Base-by-base conservation (phyloP, 2,329 filamentous ascomycete genomes). In the Pyrenophora graminea region DNA sequence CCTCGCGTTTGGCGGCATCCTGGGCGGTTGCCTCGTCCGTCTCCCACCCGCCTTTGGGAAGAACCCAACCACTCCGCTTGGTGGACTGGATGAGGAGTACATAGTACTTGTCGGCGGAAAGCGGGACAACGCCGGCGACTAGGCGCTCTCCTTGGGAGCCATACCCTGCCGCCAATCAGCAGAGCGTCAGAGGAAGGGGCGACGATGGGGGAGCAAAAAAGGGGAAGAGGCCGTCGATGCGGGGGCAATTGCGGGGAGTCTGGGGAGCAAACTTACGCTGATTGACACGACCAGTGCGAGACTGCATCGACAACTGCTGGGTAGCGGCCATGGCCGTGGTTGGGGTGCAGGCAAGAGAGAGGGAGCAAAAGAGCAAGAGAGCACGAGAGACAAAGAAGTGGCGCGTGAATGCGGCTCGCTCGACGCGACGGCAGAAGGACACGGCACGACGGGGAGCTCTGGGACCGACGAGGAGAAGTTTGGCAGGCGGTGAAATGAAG, bases 1-100 rank as follows among this genome's bases (percentile, higher is more conserved):
- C 94, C 76, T 99, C 94, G 62, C 94, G 81, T 80, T 80, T 88
- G 42, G 85, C 85, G 48, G 94, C 94, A 50, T 94, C 90, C 72
- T 93, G 84, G 56, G 88, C 85, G 58, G 90, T 94, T 56, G 87
- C 84, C 77, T 99, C 94, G 75, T 99, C 94, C 30, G 86, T 88
- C 75, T 99, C 94, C 92, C 94, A 99, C 54, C 94, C 94, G 70
- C 94, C 94, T 74, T 99, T 99, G 54, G 94, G 94, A 52, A 99
- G 82, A 37, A 99, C 94, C 94, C 94, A 99, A 66, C 90, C 90
- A 73, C 90, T 90, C 66, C 91, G 87, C 59, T 90, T 85, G 45
- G 90, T 93, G 47, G 91, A 96, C 78, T 97, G 91, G 66, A 97
- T 96, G 63, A 99, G 82, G 63, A 99, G 82, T 55, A 99, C 93